These are phyloP conservation scores for Tetragonia tetragonoides DNA, from an alignment of 148 eudicot species.

Conservation along the genomic window DNA sequence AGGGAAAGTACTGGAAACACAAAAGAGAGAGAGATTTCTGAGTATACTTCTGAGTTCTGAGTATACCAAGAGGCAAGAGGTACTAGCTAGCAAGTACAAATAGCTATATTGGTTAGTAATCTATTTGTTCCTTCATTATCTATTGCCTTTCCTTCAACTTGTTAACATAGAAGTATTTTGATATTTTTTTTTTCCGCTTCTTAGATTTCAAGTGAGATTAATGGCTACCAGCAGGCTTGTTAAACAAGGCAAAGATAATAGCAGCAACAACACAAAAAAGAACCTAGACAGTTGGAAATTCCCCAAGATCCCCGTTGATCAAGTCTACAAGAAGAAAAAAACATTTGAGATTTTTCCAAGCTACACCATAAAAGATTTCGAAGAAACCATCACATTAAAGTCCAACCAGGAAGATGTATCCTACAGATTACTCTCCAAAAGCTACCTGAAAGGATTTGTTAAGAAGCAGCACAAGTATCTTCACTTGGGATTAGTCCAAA, in stretches of 20 bases:
- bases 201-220: not conserved
- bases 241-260: not conserved
- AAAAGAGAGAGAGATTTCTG: too few species aligned
- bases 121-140: too few species aligned
- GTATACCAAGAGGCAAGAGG: too few species aligned
- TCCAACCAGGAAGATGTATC: not conserved
- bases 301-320: conserved; percentile 20
- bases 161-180: too few species aligned
- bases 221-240: conserved; percentile 7
- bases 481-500: conserved; percentile 24
- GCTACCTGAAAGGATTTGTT: not conserved
- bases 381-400: conserved; percentile 6
- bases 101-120: too few species aligned
- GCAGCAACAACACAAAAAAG: not conserved
- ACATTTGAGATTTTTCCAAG: conserved; percentile 8
- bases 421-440: not conserved
- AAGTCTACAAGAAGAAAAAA: conserved; percentile 15
- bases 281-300: conserved; percentile 18
- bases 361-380: conserved; percentile 8
- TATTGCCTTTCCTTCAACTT: too few species aligned
- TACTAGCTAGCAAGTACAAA: too few species aligned
- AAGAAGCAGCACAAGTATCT: conserved; percentile 23
- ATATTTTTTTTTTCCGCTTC: too few species aligned
- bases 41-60: too few species aligned
- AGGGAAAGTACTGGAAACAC: too few species aligned